Evolutionary conservation across 257 asterid species (phyloP), one percentile per base, ranked within the genome.

Genomic region (Nemophila menziesii): DNA sequence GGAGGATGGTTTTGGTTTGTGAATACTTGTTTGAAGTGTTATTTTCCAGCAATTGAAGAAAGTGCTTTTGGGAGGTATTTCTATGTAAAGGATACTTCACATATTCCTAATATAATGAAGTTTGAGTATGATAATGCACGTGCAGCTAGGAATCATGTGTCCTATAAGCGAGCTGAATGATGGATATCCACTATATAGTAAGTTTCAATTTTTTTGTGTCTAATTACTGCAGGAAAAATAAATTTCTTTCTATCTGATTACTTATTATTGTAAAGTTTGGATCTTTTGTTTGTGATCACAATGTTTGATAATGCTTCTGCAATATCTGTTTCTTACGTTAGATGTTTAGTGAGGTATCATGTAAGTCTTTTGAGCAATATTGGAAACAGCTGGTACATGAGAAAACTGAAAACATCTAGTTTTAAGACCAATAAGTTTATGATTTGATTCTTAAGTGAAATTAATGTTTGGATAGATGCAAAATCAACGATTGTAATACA

Each of bases 1-100:
- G 79, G 84, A 8, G 68, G 52, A 39, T 84, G 98, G 98, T 89
- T 89, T 43, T 78, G 85, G 93, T 57, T 84, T 46, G 95, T 89
- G 40, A 80, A 84, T 57, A 67, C 62, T 22, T 58, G 54, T 59
- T 44, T 80, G 22, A 46, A 73, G 66, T 47, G 74, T n/a, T 62
- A 37, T 11, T 89, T 89, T 42, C 71, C 66, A 48, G 77, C 59
- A 20, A 78, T 89, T 16, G 97, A 89, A 72, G 97, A 84, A 75
- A 80, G 93, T 50, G 51, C 50, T 11, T 52, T 73, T 33, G 81
- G 76, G 52, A 69, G 68, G 64, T 62, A 69, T 24, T 67, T 81
- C 16, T 85, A 75, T 48, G 64, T 78, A 5, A 85, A 85, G 70
- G 96, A 85, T 40, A 85, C 96, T 21, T 78, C 93, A 15, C 93